Percentiles rank a stretch among this genome's conserved stretches.
phyloP scores from a whole-genome alignment of 129 eudicot genomes.

The Dittrichia graveolens region DNA sequence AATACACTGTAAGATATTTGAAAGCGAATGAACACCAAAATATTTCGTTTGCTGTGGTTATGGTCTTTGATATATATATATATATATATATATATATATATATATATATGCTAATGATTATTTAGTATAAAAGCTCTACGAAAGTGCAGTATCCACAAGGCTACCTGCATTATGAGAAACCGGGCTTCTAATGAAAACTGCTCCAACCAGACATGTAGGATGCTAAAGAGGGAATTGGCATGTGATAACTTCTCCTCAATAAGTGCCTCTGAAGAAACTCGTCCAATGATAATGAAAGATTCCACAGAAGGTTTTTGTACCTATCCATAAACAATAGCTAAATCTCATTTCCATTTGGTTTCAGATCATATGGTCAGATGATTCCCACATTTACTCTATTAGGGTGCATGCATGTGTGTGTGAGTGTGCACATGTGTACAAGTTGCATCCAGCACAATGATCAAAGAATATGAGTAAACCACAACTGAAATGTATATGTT shows the following conservation, averaged over 20 bases:
- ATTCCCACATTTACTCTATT: background rate
- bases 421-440: no score
- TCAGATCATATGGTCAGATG: background rate
- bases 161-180: constrained; percentile 63
- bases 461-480: no score
- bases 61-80: background rate
- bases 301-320: constrained; percentile 73
- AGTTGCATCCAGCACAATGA: no score
- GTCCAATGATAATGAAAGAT: constrained; percentile 77
- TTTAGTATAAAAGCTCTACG: constrained; percentile 40
- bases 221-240: constrained; percentile 51
- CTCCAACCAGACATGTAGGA: constrained; percentile 60
- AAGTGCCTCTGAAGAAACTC: constrained; percentile 87
- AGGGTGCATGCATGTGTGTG: no score
- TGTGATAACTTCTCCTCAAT: constrained; percentile 53
- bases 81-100: no score
- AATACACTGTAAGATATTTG: background rate
- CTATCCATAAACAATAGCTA: constrained; percentile 40
- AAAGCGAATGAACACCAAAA: background rate
- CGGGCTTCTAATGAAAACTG: constrained; percentile 59
- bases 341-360: background rate
- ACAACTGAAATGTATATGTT: no score
- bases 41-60: constrained; percentile 11
- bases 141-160: constrained; percentile 65
- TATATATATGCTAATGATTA: constrained; percentile 10